These are phyloP conservation scores for Lomentospora prolificans DNA, from an alignment of 2,329 filamentous ascomycete species.

Conservation along the genomic window DNA sequence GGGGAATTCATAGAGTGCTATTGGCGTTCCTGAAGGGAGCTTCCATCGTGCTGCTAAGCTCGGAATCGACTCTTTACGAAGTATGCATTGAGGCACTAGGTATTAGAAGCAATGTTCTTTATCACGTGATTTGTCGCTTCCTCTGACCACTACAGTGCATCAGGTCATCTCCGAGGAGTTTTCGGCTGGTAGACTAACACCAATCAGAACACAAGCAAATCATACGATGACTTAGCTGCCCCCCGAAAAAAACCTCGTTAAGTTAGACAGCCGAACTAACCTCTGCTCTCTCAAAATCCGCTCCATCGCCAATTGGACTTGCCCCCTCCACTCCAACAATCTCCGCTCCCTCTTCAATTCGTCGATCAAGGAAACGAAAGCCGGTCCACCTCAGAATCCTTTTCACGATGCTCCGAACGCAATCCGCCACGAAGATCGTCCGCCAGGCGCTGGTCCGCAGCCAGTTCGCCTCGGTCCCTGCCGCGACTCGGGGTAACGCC, in stretches of 20 bases:
- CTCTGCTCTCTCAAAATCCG: slow-evolving; percentile 22
- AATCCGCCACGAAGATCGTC: slow-evolving; percentile 38
- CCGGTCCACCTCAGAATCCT: background rate
- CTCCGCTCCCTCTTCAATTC: background rate
- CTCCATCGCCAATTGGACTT: slow-evolving; percentile 20
- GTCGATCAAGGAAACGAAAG: slow-evolving; percentile 2
- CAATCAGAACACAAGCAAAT: slow-evolving; percentile 9
- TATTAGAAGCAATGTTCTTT: background rate
- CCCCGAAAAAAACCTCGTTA: slow-evolving; percentile 4
- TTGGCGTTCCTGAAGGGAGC: no score
- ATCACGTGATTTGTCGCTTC: background rate
- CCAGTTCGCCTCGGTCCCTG: slow-evolving; percentile 31
- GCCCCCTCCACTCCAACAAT: background rate
- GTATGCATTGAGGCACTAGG: no score
- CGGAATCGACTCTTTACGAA: no score
- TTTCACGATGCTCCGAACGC: slow-evolving; percentile 44
- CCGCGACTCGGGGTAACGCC: slow-evolving; percentile 46
- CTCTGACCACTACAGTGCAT: background rate
- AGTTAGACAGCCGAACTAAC: slow-evolving; percentile 1
- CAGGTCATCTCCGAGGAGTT: slow-evolving; percentile 1
- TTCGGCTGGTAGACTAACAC: background rate
- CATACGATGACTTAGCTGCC: slow-evolving; percentile 7
- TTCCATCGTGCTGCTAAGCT: no score
- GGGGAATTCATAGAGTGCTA: no score
- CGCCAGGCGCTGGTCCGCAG: slow-evolving; percentile 37